These are phyloP conservation scores for Elsinoe arachidis DNA, from an alignment of 2,329 filamentous ascomycete species.

Conservation along the genomic window DNA sequence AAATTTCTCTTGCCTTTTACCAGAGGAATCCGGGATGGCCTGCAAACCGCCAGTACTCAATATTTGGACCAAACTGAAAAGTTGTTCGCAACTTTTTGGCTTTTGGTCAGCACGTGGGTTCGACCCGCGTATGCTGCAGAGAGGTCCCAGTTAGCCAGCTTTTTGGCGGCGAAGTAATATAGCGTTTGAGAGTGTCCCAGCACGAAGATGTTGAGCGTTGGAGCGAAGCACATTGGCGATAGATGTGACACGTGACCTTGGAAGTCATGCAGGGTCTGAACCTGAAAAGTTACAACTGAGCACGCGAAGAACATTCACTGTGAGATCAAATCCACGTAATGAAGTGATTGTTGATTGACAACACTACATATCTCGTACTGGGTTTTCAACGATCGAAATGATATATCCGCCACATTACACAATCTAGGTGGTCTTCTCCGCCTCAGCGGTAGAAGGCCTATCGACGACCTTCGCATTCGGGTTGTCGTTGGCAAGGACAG, in stretches of 20 bases:
- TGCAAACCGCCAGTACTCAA: neutral
- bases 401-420: neutral
- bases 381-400: neutral
- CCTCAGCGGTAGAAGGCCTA: neutral
- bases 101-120: neutral
- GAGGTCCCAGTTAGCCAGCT: neutral
- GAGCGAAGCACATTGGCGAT: neutral
- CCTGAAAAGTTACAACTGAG: too few species aligned
- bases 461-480: neutral
- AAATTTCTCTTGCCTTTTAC: constrained; percentile 7
- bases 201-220: neutral
- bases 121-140: neutral
- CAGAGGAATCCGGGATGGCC: constrained; percentile 1
- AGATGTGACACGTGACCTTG: neutral
- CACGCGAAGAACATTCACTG: too few species aligned
- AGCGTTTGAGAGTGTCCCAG: neutral
- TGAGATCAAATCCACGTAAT: neutral
- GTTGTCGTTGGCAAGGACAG: neutral
- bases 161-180: too few species aligned
- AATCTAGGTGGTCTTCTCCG: neutral
- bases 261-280: neutral
- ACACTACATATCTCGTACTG: neutral
- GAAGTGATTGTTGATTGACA: neutral
- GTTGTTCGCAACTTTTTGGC: neutral
- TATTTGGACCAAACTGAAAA: neutral